Evolutionary conservation across 257 asterid species (phyloP).

Genomic region (Anisodus acutangulus): DNA sequence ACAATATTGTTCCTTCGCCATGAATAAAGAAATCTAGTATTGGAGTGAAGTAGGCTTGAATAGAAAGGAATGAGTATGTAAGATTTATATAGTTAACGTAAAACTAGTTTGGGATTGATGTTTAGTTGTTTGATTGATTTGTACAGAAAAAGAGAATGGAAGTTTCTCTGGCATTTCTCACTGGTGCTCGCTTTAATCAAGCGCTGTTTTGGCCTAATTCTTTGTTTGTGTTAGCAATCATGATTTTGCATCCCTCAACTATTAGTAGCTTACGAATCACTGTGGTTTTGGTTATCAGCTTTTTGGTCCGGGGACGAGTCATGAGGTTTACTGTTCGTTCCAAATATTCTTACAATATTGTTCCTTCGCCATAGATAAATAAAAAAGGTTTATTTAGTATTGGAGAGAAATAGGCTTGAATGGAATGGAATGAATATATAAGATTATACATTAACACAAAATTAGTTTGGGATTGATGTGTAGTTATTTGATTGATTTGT

Average conservation of each 20-base stretch:
- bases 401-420: background rate
- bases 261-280: background rate
- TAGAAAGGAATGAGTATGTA: too few species aligned
- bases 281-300: background rate
- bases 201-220: background rate
- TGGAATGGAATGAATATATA: background rate
- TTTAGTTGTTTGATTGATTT: background rate
- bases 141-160: background rate
- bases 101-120: background rate
- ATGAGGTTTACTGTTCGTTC: background rate
- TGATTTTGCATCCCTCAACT: background rate
- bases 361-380: background rate
- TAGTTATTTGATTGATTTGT: constrained; percentile 8
- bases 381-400: background rate
- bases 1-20: background rate
- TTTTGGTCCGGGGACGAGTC: constrained; percentile 44
- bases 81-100: background rate
- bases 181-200: background rate
- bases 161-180: background rate
- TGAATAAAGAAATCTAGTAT: background rate
- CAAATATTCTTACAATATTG: background rate
- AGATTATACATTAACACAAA: background rate
- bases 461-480: background rate
- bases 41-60: background rate
- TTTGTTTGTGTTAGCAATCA: background rate